A percentile compares a stretch with the other conserved stretches of the same genome.
Conservation (phyloP, 495 filamentous ascomycete genomes). For the Letharia columbiana region DNA sequence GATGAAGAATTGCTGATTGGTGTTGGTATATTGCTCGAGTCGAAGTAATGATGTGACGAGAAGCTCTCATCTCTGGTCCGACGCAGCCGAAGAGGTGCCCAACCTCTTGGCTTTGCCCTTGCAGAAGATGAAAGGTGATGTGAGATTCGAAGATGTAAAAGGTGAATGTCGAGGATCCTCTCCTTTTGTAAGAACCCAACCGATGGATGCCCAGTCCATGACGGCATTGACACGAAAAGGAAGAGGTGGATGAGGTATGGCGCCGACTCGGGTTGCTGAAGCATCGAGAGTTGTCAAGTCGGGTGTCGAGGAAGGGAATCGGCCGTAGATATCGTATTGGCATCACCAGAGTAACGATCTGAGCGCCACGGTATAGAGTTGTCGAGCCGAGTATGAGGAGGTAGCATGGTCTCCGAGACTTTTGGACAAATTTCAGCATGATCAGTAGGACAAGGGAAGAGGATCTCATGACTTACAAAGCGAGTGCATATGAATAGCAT, state of each 20-base stretch:
- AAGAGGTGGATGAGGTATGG: background rate
- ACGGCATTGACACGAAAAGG: background rate
- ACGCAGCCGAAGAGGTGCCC: background rate
- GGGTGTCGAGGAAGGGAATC: background rate
- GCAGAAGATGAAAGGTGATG: background rate
- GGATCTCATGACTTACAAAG: conserved; percentile 7
- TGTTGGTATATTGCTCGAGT: background rate
- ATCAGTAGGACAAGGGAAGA: background rate
- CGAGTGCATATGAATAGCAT: background rate
- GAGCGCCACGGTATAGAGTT: background rate
- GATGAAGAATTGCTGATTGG: background rate
- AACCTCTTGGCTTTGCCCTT: background rate
- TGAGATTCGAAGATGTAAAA: background rate
- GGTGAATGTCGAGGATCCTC: background rate
- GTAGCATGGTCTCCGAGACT: background rate
- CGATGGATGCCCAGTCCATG: conserved; percentile 1
- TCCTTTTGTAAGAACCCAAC: background rate
- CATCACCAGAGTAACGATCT: background rate
- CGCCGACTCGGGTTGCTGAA: background rate
- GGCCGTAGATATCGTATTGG: background rate
- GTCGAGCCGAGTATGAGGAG: background rate
- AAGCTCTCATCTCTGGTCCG: background rate
- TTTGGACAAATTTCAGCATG: background rate
- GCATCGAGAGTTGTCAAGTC: background rate
- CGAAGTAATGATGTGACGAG: background rate